Evolutionary conservation across 176 grass and related monocot species (phyloP).

Genomic region (Phoenix roebelenii): DNA sequence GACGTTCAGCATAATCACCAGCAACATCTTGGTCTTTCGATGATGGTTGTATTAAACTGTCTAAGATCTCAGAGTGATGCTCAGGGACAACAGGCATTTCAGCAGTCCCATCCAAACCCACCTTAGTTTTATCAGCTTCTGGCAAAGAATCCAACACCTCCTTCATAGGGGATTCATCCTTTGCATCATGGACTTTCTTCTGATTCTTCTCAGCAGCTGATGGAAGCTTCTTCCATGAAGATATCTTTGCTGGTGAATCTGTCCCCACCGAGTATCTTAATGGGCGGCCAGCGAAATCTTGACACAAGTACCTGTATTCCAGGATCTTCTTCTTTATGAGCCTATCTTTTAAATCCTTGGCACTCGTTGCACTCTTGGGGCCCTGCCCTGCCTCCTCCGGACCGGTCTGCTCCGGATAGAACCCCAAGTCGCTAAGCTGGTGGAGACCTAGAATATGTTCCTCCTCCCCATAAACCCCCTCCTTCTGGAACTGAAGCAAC

Average conservation of each 20-base stretch:
- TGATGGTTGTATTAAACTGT: slow-evolving; percentile 7
- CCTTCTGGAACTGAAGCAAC: slow-evolving; percentile 87
- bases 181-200: slow-evolving; percentile 11
- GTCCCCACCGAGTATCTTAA: slow-evolving; percentile 5
- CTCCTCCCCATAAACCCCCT: slow-evolving; percentile 17
- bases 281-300: slow-evolving; percentile 42
- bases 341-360: slow-evolving; percentile 48
- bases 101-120: slow-evolving; percentile 36
- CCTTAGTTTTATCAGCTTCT: slow-evolving; percentile 28
- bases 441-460: slow-evolving; percentile 47
- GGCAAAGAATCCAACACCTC: slow-evolving; percentile 24
- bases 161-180: slow-evolving; percentile 28
- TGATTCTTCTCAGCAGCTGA: slow-evolving; percentile 70
- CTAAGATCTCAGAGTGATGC: slow-evolving; percentile 35
- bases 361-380: slow-evolving; percentile 47
- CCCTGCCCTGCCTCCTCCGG: slow-evolving; percentile 30
- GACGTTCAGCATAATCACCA: slow-evolving; percentile 23
- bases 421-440: slow-evolving; percentile 83
- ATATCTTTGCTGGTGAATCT: slow-evolving; percentile 48
- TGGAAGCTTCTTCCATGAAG: slow-evolving; percentile 96
- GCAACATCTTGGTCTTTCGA: slow-evolving; percentile 9
- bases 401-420: slow-evolving; percentile 35
- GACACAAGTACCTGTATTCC: slow-evolving; percentile 49
- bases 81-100: slow-evolving; percentile 42
- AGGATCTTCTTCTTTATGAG: slow-evolving; percentile 56